A percentile compares a stretch with the other conserved stretches of the same genome.
Evolutionary conservation across 768 basidiomycete genomes (phyloP).

Genomic region (Mycena galopus): DNA sequence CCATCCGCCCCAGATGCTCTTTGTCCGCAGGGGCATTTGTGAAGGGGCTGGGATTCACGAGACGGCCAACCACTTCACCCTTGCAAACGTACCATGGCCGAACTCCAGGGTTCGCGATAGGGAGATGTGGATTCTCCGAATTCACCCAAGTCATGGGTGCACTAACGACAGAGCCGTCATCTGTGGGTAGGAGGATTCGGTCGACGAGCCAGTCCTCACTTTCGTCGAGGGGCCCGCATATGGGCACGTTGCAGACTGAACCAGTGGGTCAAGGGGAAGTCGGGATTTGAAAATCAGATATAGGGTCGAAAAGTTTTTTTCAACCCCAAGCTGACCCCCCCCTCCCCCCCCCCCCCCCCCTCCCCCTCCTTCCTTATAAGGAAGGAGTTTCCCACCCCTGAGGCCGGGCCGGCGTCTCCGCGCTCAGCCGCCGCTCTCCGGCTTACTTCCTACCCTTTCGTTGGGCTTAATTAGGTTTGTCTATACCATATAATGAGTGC

Average conservation of each 20-base stretch:
- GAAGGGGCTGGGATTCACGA: neutral
- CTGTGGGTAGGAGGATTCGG: constrained; percentile 24
- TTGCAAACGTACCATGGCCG: constrained; percentile 5
- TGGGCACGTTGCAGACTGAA: constrained; percentile 20
- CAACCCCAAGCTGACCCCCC: too few relatives aligned
- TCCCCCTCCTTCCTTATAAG: too few relatives aligned
- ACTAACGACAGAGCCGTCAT: neutral
- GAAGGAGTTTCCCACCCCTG: too few relatives aligned
- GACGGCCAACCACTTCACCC: neutral
- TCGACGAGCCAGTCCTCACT: constrained; percentile 36
- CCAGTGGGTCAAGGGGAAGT: too few relatives aligned
- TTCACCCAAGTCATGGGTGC: neutral
- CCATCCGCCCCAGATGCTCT: neutral
- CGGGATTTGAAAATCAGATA: too few relatives aligned
- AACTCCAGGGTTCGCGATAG: constrained; percentile 1
- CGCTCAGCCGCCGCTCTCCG: too few relatives aligned
- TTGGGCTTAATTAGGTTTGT: too few relatives aligned
- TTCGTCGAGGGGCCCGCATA: constrained; percentile 22
- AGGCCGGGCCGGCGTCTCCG: too few relatives aligned
- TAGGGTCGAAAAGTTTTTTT: too few relatives aligned
- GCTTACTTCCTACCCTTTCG: too few relatives aligned
- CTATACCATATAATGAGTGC: too few relatives aligned
- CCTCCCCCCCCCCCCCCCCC: too few relatives aligned
- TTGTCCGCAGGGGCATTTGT: neutral
- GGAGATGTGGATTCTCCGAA: neutral